Conservation (phyloP, 2,329 filamentous ascomycete species). For the Trematosphaeria pertusa region DNA sequence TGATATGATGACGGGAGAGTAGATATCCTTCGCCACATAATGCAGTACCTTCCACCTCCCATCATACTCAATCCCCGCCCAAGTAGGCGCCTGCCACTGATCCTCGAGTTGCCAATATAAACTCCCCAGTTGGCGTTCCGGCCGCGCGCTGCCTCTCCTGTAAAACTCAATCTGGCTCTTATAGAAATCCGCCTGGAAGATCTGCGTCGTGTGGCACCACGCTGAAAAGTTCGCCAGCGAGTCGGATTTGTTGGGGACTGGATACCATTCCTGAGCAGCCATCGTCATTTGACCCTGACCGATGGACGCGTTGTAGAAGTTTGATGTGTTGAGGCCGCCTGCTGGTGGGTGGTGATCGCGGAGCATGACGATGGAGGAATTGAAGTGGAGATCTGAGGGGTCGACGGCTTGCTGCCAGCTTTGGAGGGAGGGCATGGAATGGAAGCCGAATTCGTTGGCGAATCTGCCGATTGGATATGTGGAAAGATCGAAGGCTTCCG, state of each 20-base stretch:
- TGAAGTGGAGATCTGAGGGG: slow-evolving; percentile 62
- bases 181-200: slow-evolving; percentile 71
- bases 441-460: slow-evolving; percentile 69
- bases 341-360: slow-evolving; percentile 67
- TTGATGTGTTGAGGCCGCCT: slow-evolving; percentile 55
- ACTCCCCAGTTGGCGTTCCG: slow-evolving; percentile 64
- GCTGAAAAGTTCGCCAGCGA: slow-evolving; percentile 64
- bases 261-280: slow-evolving; percentile 64
- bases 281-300: slow-evolving; percentile 66
- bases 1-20: slow-evolving; percentile 65
- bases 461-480: slow-evolving; percentile 66
- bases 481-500: slow-evolving; percentile 60
- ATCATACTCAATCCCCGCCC: slow-evolving; percentile 69
- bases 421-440: slow-evolving; percentile 67
- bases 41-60: slow-evolving; percentile 70
- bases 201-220: slow-evolving; percentile 68
- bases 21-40: slow-evolving; percentile 65
- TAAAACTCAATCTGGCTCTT: slow-evolving; percentile 68
- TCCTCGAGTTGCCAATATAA: slow-evolving; percentile 73
- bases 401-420: slow-evolving; percentile 63
- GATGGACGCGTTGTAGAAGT: slow-evolving; percentile 51
- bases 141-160: slow-evolving; percentile 63
- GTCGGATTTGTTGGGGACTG: slow-evolving; percentile 61
- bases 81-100: slow-evolving; percentile 69
- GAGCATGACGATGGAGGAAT: slow-evolving; percentile 62